phyloP scores from a whole-genome alignment of 768 basidiomycete genomes.

The Phanerochaete sordida region DNA sequence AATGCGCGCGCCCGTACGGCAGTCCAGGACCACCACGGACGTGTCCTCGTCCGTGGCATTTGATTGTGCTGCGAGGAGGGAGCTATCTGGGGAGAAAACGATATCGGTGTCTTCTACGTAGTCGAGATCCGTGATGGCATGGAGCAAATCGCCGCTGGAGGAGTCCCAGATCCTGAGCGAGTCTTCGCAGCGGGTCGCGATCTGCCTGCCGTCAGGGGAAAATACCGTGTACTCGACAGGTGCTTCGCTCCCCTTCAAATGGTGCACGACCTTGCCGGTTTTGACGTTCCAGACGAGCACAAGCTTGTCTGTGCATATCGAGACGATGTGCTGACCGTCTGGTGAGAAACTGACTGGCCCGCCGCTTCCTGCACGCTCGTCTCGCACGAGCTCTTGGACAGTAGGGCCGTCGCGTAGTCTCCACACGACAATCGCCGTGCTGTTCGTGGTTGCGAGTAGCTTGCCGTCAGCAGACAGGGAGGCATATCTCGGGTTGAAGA shows the following conservation, averaged over 20 bases:
- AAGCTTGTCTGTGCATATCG: slow-evolving; percentile 16
- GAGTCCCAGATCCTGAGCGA: slow-evolving; percentile 25
- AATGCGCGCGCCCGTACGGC: not conserved
- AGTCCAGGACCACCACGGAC: slow-evolving; percentile 15
- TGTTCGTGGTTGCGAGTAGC: too few relatives aligned
- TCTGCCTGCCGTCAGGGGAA: slow-evolving; percentile 18
- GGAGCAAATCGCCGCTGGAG: not conserved
- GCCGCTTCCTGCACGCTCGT: slow-evolving; percentile 13
- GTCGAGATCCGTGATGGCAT: not conserved
- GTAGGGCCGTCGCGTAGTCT: slow-evolving; percentile 12
- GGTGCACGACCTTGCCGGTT: slow-evolving; percentile 5
- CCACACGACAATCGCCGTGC: too few relatives aligned
- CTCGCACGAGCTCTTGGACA: not conserved
- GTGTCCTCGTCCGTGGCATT: too few relatives aligned
- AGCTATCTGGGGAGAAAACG: slow-evolving; percentile 19
- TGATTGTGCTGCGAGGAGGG: slow-evolving; percentile 11
- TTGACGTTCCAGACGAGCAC: slow-evolving; percentile 20
- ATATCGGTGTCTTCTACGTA: slow-evolving; percentile 10
- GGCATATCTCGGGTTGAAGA: too few relatives aligned
- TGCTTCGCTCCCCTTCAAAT: not conserved
- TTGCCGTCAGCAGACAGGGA: too few relatives aligned
- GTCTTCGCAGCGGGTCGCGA: slow-evolving; percentile 22
- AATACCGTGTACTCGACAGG: slow-evolving; percentile 13
- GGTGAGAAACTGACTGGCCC: slow-evolving; percentile 24
- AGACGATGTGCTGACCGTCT: slow-evolving; percentile 19